These are phyloP conservation scores for Rhododendron ferrugineum DNA, from an alignment of 148 eudicot species.

Conservation along the genomic window DNA sequence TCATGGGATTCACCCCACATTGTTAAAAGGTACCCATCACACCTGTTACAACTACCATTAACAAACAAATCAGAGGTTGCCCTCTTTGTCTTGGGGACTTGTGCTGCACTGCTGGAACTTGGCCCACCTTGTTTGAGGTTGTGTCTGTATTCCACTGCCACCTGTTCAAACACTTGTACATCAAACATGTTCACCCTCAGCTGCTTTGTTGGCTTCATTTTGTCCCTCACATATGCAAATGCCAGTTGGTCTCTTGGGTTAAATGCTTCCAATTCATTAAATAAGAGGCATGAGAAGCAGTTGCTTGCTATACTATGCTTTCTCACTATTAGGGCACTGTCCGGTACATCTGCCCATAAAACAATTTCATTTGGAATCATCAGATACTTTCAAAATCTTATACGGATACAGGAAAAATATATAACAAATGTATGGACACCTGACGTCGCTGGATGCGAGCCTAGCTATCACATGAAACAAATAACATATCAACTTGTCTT, in stretches of 20 bases:
- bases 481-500: too few species aligned
- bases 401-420: too few species aligned
- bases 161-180: slow-evolving; percentile 78
- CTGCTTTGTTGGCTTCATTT: slow-evolving; percentile 56
- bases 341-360: slow-evolving; percentile 66
- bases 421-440: too few species aligned
- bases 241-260: slow-evolving; percentile 87
- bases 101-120: slow-evolving; percentile 5
- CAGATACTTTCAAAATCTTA: background rate
- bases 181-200: slow-evolving; percentile 83
- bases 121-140: slow-evolving; percentile 33
- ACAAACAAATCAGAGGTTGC: slow-evolving; percentile 35
- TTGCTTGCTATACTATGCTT: slow-evolving; percentile 55
- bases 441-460: background rate
- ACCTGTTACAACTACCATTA: slow-evolving; percentile 40
- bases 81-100: slow-evolving; percentile 24
- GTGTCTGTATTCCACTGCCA: slow-evolving; percentile 76
- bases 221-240: slow-evolving; percentile 84
- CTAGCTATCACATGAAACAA: background rate
- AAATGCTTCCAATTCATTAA: slow-evolving; percentile 76
- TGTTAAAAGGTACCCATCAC: slow-evolving; percentile 47
- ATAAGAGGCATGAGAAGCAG: slow-evolving; percentile 68
- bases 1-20: slow-evolving; percentile 77
- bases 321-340: slow-evolving; percentile 73
- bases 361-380: background rate